Evolutionary conservation across 805 yeast genomes (phyloP).

Genomic region (Scheffersomyces amazonensis): DNA sequence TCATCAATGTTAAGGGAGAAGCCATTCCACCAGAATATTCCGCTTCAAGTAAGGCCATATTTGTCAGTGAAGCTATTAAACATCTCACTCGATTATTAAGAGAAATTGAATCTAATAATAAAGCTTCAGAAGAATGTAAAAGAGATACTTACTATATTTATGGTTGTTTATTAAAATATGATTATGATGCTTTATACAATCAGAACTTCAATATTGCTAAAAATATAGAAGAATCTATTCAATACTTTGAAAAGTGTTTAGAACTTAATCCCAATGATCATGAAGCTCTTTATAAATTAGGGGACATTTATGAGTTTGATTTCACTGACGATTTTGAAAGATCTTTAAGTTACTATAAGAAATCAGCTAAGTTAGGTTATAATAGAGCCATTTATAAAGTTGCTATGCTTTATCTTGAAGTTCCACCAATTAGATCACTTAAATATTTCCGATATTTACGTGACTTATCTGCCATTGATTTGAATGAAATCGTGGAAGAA

Average conservation of each 20-base stretch:
- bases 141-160: conserved; percentile 33
- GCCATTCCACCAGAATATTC: conserved; percentile 26
- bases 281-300: conserved; percentile 35
- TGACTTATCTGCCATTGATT: conserved; percentile 36
- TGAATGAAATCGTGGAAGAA: conserved; percentile 27
- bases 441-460: conserved; percentile 33
- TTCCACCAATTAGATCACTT: conserved; percentile 29
- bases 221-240: conserved; percentile 24
- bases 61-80: conserved; percentile 35
- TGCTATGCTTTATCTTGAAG: conserved; percentile 34
- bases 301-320: conserved; percentile 37
- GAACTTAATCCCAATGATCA: conserved; percentile 28
- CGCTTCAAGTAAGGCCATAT: conserved; percentile 28
- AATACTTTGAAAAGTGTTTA: conserved; percentile 29
- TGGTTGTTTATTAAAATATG: conserved; percentile 37
- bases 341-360: conserved; percentile 32
- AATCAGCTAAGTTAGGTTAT: conserved; percentile 41
- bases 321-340: conserved; percentile 21
- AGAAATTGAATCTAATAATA: conserved; percentile 25
- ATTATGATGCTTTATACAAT: conserved; percentile 24
- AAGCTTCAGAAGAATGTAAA: conserved; percentile 11
- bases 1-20: conserved; percentile 42
- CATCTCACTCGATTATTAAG: conserved; percentile 35
- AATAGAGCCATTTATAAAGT: conserved; percentile 42
- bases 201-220: conserved; percentile 35